Conservation (phyloP, 495 filamentous ascomycete species). For the Aspergillus heteromorphus region DNA sequence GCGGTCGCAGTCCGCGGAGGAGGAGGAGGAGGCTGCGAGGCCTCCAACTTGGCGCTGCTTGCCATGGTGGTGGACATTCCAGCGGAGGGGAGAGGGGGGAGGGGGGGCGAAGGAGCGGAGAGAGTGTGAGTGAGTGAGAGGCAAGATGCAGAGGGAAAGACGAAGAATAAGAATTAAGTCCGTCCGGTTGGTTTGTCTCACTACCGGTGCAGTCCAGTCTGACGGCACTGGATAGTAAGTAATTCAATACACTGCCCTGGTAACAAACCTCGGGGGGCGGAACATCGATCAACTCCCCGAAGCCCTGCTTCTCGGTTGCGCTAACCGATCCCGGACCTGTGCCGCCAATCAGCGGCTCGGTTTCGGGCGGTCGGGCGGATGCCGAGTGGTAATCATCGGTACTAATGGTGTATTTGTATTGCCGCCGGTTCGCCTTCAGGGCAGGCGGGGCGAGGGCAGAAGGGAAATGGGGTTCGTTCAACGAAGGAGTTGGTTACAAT, state of each 20-base stretch:
- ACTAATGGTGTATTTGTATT: constrained; percentile 5
- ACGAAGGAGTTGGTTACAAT: no score
- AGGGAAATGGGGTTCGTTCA: no score
- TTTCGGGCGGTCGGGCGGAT: constrained; percentile 10
- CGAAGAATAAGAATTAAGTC: no score
- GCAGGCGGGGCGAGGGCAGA: no score
- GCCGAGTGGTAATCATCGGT: constrained; percentile 19
- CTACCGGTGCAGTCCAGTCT: no score
- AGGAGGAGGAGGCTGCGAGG: constrained; percentile 28
- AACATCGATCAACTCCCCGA: constrained; percentile 40
- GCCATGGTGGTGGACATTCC: constrained; percentile 36
- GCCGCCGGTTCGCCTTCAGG: no score
- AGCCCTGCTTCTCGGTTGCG: constrained; percentile 17
- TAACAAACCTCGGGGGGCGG: constrained; percentile 26
- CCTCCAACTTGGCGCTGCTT: constrained; percentile 33
- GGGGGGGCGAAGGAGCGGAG: constrained; percentile 8
- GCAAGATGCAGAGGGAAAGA: constrained; percentile 4
- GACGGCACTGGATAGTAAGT: background rate
- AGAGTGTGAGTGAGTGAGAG: background rate
- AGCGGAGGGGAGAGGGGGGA: constrained; percentile 3
- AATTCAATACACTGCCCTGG: constrained; percentile 8
- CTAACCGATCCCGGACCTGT: constrained; percentile 12
- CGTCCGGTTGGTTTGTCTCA: no score
- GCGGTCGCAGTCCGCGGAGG: constrained; percentile 21
- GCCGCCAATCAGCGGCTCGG: constrained; percentile 38